Evolutionary conservation across 331 rosid genomes (phyloP).

Genomic region (Arachis monticola): DNA sequence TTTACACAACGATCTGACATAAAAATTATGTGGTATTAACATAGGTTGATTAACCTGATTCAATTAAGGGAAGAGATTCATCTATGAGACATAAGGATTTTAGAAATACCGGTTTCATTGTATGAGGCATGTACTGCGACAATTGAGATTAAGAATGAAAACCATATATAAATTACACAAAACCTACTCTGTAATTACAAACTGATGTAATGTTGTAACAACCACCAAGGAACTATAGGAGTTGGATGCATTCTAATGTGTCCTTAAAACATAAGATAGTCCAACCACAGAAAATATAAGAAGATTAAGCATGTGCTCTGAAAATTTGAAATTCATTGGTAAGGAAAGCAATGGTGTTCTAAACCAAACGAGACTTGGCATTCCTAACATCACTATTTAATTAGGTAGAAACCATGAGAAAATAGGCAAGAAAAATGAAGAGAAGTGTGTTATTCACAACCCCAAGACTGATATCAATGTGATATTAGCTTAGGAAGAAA

Average conservation of each 20-base stretch:
- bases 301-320: conserved; percentile 11
- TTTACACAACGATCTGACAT: conserved; percentile 7
- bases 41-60: not conserved
- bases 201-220: not conserved
- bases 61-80: conserved; percentile 20
- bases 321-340: not conserved
- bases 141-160: not conserved
- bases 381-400: conserved; percentile 11
- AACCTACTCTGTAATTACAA: conserved; percentile 19
- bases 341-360: not conserved
- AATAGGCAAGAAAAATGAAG: too few species aligned
- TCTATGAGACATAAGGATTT: conserved; percentile 8
- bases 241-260: not conserved
- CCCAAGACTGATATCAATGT: too few species aligned
- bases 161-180: not conserved
- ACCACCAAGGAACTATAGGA: not conserved
- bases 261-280: not conserved
- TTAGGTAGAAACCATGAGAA: too few species aligned
- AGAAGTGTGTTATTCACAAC: too few species aligned
- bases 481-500: too few species aligned
- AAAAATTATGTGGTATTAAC: not conserved
- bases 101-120: conserved; percentile 11
- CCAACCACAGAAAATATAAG: not conserved
- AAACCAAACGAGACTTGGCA: not conserved
- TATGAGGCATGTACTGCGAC: not conserved